Base-by-base conservation (phyloP, 768 basidiomycete species). In the Collybiopsis confluens region DNA sequence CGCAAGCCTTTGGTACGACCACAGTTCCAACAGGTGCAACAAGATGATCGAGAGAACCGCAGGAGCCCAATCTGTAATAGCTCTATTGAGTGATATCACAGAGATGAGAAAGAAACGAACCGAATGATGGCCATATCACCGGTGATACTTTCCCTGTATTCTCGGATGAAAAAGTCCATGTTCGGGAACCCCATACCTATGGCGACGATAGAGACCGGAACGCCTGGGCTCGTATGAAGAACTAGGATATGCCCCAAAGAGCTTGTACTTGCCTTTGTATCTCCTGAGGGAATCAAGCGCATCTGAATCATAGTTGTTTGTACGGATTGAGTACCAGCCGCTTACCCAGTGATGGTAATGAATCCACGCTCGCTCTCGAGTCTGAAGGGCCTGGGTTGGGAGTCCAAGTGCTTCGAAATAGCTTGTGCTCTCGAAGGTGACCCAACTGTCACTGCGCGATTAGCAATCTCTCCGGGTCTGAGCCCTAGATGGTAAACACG, bases 121-220 rank as follows among this genome's bases (percentile, higher is more conserved):
- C 80, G 77, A 61, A 82, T 66, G 44, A 80, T 66, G 54, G 65
- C 65, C 72, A 82, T 73, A 64, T 82, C 80, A 15, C 90, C 90
- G 55, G 66, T 74, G 36, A 90, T 65, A 59, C 85, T 84, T 66
- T 91, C 90, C 56, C 89, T 77, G 23, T 79, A 81, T 69, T 92
- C 90, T 57, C 90, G 80, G 20, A 92, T 79, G 65, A 92, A 90
- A 69, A 92, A 92, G 67, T 92, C 90, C 71, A 85, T 86, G 69
- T 89, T 92, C 1, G 89, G 80, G 55, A 71, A 74, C 18, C 90
- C 90, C 90, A 92, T 92, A 11, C 90, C 90, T 52, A 91, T 90
- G 58, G 85, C 86, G 38, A 90, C 73, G 37, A 92, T 79, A 5
- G 85, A 87, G 26, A 92, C 66, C 7, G 88, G 87, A 15, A 77